Conservation (phyloP, 371 early-diverging fungal genomes). For the Actinomortierella ambigua region DNA sequence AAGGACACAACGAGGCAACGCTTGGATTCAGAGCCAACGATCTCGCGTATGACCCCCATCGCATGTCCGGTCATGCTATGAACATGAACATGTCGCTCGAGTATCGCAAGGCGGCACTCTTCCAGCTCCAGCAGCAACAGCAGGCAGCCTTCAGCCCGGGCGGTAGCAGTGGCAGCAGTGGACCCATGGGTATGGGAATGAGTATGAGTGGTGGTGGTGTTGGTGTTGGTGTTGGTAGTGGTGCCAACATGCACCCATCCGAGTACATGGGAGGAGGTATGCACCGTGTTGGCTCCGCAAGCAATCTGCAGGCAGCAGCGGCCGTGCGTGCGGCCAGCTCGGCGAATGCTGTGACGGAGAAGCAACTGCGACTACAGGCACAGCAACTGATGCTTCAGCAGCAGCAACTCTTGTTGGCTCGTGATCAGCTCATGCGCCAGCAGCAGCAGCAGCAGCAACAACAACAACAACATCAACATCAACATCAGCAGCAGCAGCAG, state of each 20-base stretch:
- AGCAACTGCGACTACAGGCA: slow-evolving; percentile 60
- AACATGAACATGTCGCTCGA: slow-evolving; percentile 28
- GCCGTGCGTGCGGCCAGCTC: slow-evolving; percentile 29
- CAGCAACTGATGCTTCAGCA: slow-evolving; percentile 60
- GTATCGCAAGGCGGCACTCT: slow-evolving; percentile 28
- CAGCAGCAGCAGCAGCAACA: slow-evolving; percentile 57
- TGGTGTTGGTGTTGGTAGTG: slow-evolving; percentile 6
- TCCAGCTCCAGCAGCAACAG: slow-evolving; percentile 42
- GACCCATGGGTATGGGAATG: too few species aligned
- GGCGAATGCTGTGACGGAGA: slow-evolving; percentile 48
- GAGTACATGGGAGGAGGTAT: slow-evolving; percentile 11
- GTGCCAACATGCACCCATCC: slow-evolving; percentile 14
- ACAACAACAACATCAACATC: slow-evolving; percentile 35
- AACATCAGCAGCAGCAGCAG: slow-evolving; percentile 24
- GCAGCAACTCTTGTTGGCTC: slow-evolving; percentile 54
- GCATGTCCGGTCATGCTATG: slow-evolving; percentile 14
- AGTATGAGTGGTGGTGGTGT: slow-evolving; percentile 6
- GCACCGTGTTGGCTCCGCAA: slow-evolving; percentile 10
- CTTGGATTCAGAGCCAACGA: slow-evolving; percentile 43
- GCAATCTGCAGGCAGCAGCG: slow-evolving; percentile 9
- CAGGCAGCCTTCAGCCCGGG: slow-evolving; percentile 30
- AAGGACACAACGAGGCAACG: slow-evolving; percentile 40
- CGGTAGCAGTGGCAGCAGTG: too few species aligned
- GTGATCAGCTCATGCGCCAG: slow-evolving; percentile 56
- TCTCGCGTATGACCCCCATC: slow-evolving; percentile 37